These are phyloP conservation scores for Podospora pseudopauciseta DNA, from an alignment of 495 filamentous ascomycete species.

Conservation along the genomic window DNA sequence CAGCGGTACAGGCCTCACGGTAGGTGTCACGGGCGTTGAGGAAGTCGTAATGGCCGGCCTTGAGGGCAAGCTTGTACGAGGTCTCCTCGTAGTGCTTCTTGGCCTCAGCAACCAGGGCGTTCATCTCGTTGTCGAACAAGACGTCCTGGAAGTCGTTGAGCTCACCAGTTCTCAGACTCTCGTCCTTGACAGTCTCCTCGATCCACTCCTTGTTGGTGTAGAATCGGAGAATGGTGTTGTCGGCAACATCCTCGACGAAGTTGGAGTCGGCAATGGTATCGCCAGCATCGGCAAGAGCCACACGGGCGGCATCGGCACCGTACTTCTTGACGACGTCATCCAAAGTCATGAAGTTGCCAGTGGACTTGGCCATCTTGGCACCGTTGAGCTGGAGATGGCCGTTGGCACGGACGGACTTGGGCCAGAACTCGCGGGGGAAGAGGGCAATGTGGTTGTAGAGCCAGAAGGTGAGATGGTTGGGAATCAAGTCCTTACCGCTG, in stretches of 20 bases:
- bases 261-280: conserved; percentile 96
- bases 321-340: conserved; percentile 84
- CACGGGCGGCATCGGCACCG: conserved; percentile 86
- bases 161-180: conserved; percentile 66
- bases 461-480: conserved; percentile 92
- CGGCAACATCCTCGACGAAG: conserved; percentile 92
- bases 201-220: conserved; percentile 89
- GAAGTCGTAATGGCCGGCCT: conserved; percentile 87
- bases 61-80: conserved; percentile 87
- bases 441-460: conserved; percentile 88
- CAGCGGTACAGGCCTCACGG: conserved; percentile 70
- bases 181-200: conserved; percentile 73
- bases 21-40: conserved; percentile 82
- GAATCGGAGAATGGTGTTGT: conserved; percentile 82
- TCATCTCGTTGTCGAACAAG: conserved; percentile 92
- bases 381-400: conserved; percentile 92
- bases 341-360: conserved; percentile 93
- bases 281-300: conserved; percentile 91
- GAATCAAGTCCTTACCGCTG: conserved; percentile 83
- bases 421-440: conserved; percentile 85
- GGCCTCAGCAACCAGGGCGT: conserved; percentile 72
- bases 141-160: conserved; percentile 79
- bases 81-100: conserved; percentile 72
- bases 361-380: conserved; percentile 95
- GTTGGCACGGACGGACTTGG: conserved; percentile 75